Base-by-base conservation (phyloP, 169 alveolate genomes). In the Toxoplasma gondii region DNA sequence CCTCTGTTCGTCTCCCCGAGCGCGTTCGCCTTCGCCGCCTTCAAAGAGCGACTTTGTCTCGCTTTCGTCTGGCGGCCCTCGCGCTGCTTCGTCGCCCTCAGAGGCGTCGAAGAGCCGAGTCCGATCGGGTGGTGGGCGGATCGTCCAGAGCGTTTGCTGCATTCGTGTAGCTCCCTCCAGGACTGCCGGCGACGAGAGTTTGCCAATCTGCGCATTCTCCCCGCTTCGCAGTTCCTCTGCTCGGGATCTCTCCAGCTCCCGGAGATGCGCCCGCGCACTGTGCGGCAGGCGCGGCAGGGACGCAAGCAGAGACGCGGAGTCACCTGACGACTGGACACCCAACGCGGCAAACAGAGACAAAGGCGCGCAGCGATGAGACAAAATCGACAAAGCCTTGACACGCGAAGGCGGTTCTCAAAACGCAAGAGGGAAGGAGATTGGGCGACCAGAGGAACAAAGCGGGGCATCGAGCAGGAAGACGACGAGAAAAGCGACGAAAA, bases 191-290 rank as follows among this genome's bases (percentile, higher is more conserved):
- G 74, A 31, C 34, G n/a, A 31, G n/a, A 27, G 74, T 16, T 64
- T 7, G 34, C 74, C 74, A 1, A 1, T 19, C 29, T 4, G 7
- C 74, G 29, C 31, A 64, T 7, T 27, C 5, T 16, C 74, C 74
- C 27, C 67, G 9, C 29, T 64, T 31, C 5, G 24, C 9, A 16
- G 34, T 10, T 16, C 74, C 29, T 64, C 74, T 22, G 9, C 74
- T 16, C 74, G 74, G 5, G n/a, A 16, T 31, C 74, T 16, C 86
- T 78, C 86, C 39, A 78, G n/a, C 45, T 78, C 86, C 10, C 86
- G 39, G 9, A 78, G 86, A 10, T 78, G 86, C 19, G 86, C 86
- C 45, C 86, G 86, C 29, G 86, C 86, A 78, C 24, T n/a, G 9
- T 1, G 39, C 39, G 39, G 86, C 86, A 78, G 45, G 39, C 86